A percentile compares a stretch with the other conserved stretches of the same genome.
Evolutionary conservation across 768 basidiomycete species (phyloP).

Genomic region (Hericium coralloides): DNA sequence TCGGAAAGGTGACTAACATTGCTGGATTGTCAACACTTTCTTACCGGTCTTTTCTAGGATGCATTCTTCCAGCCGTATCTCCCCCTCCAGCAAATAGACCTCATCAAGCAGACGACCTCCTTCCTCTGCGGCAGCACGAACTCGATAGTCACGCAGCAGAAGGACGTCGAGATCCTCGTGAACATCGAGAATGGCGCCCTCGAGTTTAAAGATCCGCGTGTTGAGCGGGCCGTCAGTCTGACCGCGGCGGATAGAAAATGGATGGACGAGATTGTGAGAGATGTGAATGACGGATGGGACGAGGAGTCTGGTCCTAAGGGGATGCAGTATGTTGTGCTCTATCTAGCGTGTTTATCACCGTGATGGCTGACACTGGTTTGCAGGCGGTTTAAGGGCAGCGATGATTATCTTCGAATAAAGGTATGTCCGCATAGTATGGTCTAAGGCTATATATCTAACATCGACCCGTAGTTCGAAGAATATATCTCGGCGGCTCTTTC

Average conservation of each 20-base stretch:
- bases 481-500: slow-evolving; percentile 86
- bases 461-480: slow-evolving; percentile 67
- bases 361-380: not conserved
- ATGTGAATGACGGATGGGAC: slow-evolving; percentile 78
- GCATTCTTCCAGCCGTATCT: slow-evolving; percentile 98
- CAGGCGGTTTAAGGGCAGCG: slow-evolving; percentile 86
- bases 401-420: slow-evolving; percentile 88
- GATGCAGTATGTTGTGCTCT: slow-evolving; percentile 48
- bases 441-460: no score
- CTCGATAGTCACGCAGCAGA: slow-evolving; percentile 87
- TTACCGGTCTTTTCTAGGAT: slow-evolving; percentile 37
- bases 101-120: slow-evolving; percentile 66
- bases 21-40: not conserved
- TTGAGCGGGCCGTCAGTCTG: slow-evolving; percentile 71
- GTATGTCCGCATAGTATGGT: slow-evolving; percentile 26
- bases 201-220: slow-evolving; percentile 76
- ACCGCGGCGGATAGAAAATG: slow-evolving; percentile 94
- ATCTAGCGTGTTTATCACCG: not conserved
- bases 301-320: slow-evolving; percentile 45
- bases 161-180: slow-evolving; percentile 83
- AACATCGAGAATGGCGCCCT: slow-evolving; percentile 82
- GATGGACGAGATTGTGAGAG: slow-evolving; percentile 91
- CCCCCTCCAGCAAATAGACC: slow-evolving; percentile 90
- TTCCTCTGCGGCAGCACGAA: slow-evolving; percentile 97
- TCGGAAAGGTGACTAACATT: slow-evolving; percentile 57